These are phyloP conservation scores for Tilletiaria anomala DNA, from an alignment of 1,284 basidiomycete species.

Conservation along the genomic window DNA sequence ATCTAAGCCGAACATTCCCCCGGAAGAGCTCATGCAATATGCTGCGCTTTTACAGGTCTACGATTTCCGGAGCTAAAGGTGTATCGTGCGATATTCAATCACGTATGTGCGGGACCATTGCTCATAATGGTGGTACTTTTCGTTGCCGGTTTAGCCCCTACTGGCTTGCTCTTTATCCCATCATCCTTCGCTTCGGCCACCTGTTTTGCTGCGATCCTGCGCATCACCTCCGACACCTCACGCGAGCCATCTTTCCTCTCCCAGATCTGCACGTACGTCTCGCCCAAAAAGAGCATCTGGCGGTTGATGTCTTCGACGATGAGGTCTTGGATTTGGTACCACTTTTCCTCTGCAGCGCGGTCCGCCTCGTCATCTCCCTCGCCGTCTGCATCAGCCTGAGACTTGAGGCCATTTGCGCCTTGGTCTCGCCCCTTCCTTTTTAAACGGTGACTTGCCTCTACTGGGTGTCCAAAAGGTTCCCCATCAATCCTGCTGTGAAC, in stretches of 20 bases:
- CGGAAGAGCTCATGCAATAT: neutral
- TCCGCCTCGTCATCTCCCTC: conserved; percentile 54
- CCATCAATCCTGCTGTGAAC: conserved; percentile 47
- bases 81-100: neutral
- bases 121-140: neutral
- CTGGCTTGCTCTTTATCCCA: neutral
- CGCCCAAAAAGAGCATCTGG: conserved; percentile 95
- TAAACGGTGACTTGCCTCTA: neutral
- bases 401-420: neutral
- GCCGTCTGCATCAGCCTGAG: neutral
- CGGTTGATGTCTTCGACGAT: conserved; percentile 86
- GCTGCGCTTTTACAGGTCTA: neutral
- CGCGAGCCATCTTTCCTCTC: conserved; percentile 5
- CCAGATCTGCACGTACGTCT: conserved; percentile 60
- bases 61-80: neutral
- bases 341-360: conserved; percentile 51
- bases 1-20: neutral
- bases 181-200: neutral
- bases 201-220: neutral
- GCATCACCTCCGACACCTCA: conserved; percentile 1
- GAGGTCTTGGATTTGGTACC: conserved; percentile 94
- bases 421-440: conserved; percentile 1
- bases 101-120: neutral
- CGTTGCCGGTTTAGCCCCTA: neutral
- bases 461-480: conserved; percentile 35